Base-by-base conservation (phyloP, 2,329 filamentous ascomycete genomes). In the Ploettnerulaceae sp. region DNA sequence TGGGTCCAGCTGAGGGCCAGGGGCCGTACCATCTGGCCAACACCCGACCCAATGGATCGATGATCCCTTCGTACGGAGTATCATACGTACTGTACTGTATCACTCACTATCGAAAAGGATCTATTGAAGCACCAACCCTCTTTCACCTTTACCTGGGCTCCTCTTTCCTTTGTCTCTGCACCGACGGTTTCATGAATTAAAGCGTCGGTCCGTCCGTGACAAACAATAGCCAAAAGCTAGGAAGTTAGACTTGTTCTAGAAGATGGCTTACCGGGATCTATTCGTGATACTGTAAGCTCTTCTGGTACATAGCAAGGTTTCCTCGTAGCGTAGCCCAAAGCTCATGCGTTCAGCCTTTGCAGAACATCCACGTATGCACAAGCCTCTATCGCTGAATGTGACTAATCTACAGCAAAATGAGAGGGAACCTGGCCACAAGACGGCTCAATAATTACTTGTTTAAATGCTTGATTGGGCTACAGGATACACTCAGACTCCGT, bases 351-450 rank as follows among this genome's bases (percentile, higher is more conserved):
- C 15, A 33, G 25, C 39, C 28, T 39, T 29, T 20, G 21, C 21
- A 39, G n/a, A 28, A n/a, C 36, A 28, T 39, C 36, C 25, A 28
- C 25, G n/a, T n/a, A n/a, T n/a, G n/a, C n/a, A 28, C 25, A 28
- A 28, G 25, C 25, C 25, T 29, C 25, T 21, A 25, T 7, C n/a
- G 11, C 11, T 4, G 28, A n/a, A 32, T 33, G 14, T 24, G 39
- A 42, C 14, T 14, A n/a, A 25, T 25, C 18, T 32, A n/a, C 28
- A 25, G n/a, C 20, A 18, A 21, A 26, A 39, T 31, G 20, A 33
- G 17, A 33, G 20, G 18, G 31, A 32, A 22, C 5, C 20, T 25
- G 18, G 15, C 11, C 35, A 29, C n/a, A 15, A 12, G 25, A 39
- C 18, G 15, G 25, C 24, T 29, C 15, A 29, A 39, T 26, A 15